Conservation (phyloP, 768 basidiomycete genomes). For the Mrakia gelida region DNA sequence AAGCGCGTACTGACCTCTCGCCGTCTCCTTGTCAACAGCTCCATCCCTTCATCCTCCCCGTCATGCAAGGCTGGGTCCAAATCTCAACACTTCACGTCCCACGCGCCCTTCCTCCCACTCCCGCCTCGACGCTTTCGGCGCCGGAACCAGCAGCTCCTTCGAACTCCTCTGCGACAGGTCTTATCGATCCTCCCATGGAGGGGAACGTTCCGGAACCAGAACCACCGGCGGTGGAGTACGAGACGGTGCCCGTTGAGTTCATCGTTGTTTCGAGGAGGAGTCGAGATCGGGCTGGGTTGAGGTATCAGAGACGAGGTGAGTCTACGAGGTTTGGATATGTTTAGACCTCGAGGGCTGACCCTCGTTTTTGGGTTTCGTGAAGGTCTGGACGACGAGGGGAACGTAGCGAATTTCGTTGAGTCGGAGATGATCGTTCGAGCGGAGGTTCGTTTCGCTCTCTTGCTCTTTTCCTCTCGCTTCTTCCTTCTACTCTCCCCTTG, state of each 20-base stretch:
- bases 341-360: no score
- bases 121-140: background rate
- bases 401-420: slow-evolving; percentile 94
- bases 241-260: slow-evolving; percentile 13
- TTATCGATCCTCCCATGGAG: no score
- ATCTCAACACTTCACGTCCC: slow-evolving; percentile 61
- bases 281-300: slow-evolving; percentile 79
- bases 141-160: background rate
- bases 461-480: background rate
- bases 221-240: no score
- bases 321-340: background rate
- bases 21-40: background rate
- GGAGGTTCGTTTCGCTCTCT: slow-evolving; percentile 51
- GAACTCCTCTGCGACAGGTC: no score
- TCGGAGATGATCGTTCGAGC: slow-evolving; percentile 84
- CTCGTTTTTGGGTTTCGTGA: background rate
- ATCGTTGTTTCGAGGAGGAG: slow-evolving; percentile 77
- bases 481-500: background rate
- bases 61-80: slow-evolving; percentile 92
- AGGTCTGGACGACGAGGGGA: slow-evolving; percentile 86
- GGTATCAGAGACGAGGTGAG: slow-evolving; percentile 73
- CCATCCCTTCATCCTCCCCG: slow-evolving; percentile 45
- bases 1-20: background rate
- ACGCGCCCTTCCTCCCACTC: background rate
- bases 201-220: no score